These are phyloP conservation scores for Pachysolen tannophilus DNA, from an alignment of 805 yeast genomes.

Conservation along the genomic window DNA sequence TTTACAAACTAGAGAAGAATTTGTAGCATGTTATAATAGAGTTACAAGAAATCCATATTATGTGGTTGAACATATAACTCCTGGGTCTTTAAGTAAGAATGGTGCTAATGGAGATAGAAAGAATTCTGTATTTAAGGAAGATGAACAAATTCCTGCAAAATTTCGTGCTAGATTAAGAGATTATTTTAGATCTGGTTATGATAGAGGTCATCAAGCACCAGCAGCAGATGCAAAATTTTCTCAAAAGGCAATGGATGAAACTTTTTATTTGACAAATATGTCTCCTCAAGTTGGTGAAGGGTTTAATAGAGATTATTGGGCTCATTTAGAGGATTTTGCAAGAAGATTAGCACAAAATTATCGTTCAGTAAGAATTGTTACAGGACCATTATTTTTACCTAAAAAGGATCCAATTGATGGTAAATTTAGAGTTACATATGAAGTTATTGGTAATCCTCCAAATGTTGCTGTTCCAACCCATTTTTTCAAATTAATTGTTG, in stretches of 20 bases:
- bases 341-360: slow-evolving; percentile 69
- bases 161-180: slow-evolving; percentile 77
- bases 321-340: slow-evolving; percentile 86
- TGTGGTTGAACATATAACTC: slow-evolving; percentile 80
- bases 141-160: slow-evolving; percentile 65
- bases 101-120: slow-evolving; percentile 61
- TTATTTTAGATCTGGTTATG: slow-evolving; percentile 92
- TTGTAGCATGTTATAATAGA: slow-evolving; percentile 80
- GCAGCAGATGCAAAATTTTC: slow-evolving; percentile 94
- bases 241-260: slow-evolving; percentile 91
- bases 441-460: slow-evolving; percentile 95
- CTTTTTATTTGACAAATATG: slow-evolving; percentile 83
- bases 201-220: slow-evolving; percentile 95
- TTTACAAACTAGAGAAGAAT: slow-evolving; percentile 63
- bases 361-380: slow-evolving; percentile 73
- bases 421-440: slow-evolving; percentile 77
- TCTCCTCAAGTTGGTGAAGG: slow-evolving; percentile 98
- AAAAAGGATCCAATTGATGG: slow-evolving; percentile 66
- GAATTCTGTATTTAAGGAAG: slow-evolving; percentile 80
- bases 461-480: slow-evolving; percentile 96
- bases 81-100: slow-evolving; percentile 45
- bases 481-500: slow-evolving; percentile 85
- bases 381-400: slow-evolving; percentile 92
- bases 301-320: slow-evolving; percentile 97
- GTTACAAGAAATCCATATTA: slow-evolving; percentile 79